A percentile compares a stretch with the other conserved stretches of the same genome.
Evolutionary conservation across 192 early-diverging fungal species (phyloP).

Genomic region (Linnemannia elongata): DNA sequence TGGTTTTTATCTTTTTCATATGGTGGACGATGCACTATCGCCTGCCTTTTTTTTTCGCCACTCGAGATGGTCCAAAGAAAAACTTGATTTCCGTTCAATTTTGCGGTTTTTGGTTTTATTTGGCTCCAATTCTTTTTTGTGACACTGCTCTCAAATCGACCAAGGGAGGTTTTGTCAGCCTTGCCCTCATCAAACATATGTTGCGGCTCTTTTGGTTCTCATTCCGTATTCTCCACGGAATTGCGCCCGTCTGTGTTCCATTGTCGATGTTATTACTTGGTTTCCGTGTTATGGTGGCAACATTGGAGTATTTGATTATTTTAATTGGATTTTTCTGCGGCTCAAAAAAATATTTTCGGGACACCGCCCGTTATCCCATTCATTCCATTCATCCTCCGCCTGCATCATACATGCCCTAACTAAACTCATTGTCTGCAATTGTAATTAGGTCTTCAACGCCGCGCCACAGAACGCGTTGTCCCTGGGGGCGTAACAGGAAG

Average conservation of each 20-base stretch:
- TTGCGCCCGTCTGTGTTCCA: neutral
- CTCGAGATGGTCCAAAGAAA: neutral
- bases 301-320: neutral
- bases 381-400: neutral
- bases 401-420: neutral
- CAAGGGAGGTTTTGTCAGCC: neutral
- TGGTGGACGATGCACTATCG: neutral
- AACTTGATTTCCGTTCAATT: neutral
- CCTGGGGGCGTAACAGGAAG: constrained; percentile 11
- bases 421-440: neutral
- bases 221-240: constrained; percentile 2
- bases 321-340: neutral
- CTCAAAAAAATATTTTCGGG: constrained; percentile 5
- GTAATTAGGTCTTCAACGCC: constrained; percentile 44
- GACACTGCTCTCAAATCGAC: neutral
- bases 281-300: neutral
- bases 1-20: neutral
- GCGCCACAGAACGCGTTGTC: constrained; percentile 38
- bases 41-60: neutral
- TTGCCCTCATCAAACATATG: constrained; percentile 1
- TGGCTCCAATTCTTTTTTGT: constrained; percentile 3
- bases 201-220: neutral
- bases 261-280: neutral
- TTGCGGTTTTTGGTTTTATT: neutral
- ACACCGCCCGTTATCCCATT: neutral